A percentile compares a stretch with the other conserved stretches of the same genome.
phyloP scores from a whole-genome alignment of 257 asterid species.

The Solanum arcanum region DNA sequence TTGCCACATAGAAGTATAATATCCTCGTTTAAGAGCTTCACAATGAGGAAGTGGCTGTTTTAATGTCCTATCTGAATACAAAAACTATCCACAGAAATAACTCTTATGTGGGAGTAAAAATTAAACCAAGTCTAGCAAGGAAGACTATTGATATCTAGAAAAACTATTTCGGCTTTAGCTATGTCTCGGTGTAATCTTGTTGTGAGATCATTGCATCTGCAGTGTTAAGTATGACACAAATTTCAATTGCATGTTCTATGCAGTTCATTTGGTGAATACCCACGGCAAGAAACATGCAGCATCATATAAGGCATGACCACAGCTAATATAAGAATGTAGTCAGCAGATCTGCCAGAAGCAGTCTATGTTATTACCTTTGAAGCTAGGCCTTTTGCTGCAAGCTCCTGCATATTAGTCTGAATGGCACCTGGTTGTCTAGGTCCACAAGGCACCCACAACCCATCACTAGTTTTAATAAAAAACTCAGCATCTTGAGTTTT shows the following conservation, averaged over 20 bases:
- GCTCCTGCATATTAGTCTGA: conserved; percentile 7
- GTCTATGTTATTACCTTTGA: conserved; percentile 1
- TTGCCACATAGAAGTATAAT: background rate
- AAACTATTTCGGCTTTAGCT: too few species aligned
- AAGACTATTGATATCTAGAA: background rate
- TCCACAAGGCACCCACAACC: conserved; percentile 19
- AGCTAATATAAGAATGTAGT: background rate
- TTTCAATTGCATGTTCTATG: background rate
- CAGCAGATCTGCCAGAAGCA: background rate
- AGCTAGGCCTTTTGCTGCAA: conserved; percentile 10
- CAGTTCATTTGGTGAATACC: background rate
- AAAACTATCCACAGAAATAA: background rate
- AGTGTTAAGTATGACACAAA: background rate
- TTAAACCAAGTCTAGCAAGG: background rate
- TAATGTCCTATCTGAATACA: background rate
- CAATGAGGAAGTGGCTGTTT: background rate
- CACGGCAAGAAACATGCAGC: background rate
- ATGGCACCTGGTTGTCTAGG: conserved; percentile 11
- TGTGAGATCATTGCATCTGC: background rate
- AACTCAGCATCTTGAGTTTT: conserved; percentile 23
- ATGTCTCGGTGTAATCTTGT: background rate
- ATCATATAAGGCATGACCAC: background rate
- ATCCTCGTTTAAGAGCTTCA: background rate
- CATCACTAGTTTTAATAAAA: conserved; percentile 7
- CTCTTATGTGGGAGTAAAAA: background rate